phyloP scores from a whole-genome alignment of 805 yeast genomes.

The Wickerhamomyces bisporus region DNA sequence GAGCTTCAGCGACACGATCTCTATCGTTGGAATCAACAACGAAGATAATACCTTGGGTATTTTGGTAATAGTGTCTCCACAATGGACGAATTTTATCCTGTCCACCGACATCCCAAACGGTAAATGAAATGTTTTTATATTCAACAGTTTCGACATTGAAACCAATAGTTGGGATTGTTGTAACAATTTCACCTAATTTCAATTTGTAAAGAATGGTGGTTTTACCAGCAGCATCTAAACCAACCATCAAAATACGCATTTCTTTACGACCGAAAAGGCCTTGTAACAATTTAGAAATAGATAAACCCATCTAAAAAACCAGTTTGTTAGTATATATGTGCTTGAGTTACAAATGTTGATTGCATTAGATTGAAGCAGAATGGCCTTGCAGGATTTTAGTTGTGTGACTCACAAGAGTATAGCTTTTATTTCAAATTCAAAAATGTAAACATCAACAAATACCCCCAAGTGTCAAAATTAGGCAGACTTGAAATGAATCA shows the following conservation, averaged over 20 bases:
- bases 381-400: background rate
- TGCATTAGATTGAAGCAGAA: background rate
- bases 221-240: constrained; percentile 98
- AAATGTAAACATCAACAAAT: too few species aligned
- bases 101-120: constrained; percentile 99
- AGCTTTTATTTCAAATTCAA: too few species aligned
- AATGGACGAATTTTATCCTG: constrained; percentile 98
- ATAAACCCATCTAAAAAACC: constrained; percentile 73
- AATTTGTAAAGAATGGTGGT: constrained; percentile 93
- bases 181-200: constrained; percentile 92
- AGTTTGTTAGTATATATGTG: constrained; percentile 9
- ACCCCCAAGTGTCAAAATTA: too few species aligned
- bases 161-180: constrained; percentile 95
- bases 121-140: constrained; percentile 93
- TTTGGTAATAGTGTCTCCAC: constrained; percentile 99
- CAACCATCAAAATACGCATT: constrained; percentile 97
- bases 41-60: constrained; percentile 97
- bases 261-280: constrained; percentile 97
- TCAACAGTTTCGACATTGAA: constrained; percentile 97
- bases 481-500: too few species aligned
- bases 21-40: constrained; percentile 98
- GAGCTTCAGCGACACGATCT: constrained; percentile 95
- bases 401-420: too few species aligned
- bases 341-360: background rate
- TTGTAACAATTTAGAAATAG: constrained; percentile 87